A percentile compares a stretch with the other conserved stretches of the same genome.
These are phyloP conservation scores for Cydonia oblonga DNA, from an alignment of 331 rosid species.

Conservation along the genomic window DNA sequence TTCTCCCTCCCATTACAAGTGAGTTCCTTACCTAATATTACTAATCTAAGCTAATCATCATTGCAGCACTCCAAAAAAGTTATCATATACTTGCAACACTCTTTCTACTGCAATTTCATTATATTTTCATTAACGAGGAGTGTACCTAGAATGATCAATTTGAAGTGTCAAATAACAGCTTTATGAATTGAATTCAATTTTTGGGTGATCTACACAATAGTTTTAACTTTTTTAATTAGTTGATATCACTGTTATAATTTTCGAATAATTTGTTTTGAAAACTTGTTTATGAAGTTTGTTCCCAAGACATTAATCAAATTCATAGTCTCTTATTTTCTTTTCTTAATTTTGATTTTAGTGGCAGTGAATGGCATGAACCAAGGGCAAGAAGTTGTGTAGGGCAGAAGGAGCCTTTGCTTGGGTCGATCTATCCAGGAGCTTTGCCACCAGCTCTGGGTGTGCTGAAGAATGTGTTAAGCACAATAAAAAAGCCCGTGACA, in stretches of 20 bases:
- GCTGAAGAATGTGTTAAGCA: slow-evolving; percentile 44
- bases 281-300: background rate
- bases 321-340: background rate
- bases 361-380: slow-evolving; percentile 70
- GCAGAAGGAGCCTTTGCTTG: slow-evolving; percentile 44
- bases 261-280: background rate
- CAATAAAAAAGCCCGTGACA: slow-evolving; percentile 45
- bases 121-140: background rate
- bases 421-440: slow-evolving; percentile 60
- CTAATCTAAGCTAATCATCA: no score
- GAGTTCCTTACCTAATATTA: background rate
- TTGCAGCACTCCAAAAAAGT: background rate
- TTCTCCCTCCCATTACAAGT: slow-evolving; percentile 98
- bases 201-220: no score
- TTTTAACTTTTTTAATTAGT: no score
- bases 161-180: background rate
- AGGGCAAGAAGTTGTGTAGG: slow-evolving; percentile 43
- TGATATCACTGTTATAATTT: no score
- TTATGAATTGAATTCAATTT: background rate
- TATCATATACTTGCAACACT: background rate
- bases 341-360: slow-evolving; percentile 24
- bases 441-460: slow-evolving; percentile 53
- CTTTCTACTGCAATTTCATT: background rate
- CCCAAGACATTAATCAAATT: background rate
- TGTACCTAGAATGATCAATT: background rate